phyloP scores from a whole-genome alignment of 768 basidiomycete genomes.

The Phlebiopsis gigantea region DNA sequence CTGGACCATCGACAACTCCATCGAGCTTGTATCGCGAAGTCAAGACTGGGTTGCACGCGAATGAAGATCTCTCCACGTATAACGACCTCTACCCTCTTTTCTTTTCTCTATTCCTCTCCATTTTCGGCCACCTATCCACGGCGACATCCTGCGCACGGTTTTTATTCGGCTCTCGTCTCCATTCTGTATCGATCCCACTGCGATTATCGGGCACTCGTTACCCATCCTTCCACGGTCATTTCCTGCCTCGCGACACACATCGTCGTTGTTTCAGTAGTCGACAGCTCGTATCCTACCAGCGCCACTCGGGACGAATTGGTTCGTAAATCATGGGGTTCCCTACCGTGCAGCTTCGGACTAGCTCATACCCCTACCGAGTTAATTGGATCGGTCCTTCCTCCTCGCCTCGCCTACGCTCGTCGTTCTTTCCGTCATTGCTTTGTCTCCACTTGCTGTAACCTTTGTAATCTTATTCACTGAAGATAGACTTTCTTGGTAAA shows the following conservation, averaged over 20 bases:
- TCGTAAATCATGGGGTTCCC: background rate
- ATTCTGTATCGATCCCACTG: background rate
- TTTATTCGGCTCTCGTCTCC: background rate
- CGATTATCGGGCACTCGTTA: background rate
- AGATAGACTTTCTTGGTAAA: slow-evolving; percentile 2
- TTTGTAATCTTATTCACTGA: slow-evolving; percentile 4
- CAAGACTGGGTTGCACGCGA: slow-evolving; percentile 68
- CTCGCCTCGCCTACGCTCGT: background rate
- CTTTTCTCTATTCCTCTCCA: background rate
- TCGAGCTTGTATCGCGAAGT: slow-evolving; percentile 80
- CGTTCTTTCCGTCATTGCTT: slow-evolving; percentile 2
- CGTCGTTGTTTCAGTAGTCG: slow-evolving; percentile 1
- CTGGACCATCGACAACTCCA: slow-evolving; percentile 88
- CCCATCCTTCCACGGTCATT: background rate
- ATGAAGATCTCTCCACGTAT: background rate
- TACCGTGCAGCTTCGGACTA: background rate
- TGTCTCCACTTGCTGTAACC: background rate
- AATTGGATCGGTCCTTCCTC: background rate
- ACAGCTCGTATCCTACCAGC: background rate
- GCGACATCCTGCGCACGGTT: background rate
- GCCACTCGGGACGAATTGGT: slow-evolving; percentile 1
- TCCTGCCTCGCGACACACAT: slow-evolving; percentile 2
- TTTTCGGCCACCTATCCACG: background rate
- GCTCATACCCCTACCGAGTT: background rate
- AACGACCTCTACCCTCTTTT: background rate